A percentile compares a stretch with the other conserved stretches of the same genome.
Evolutionary conservation across 768 basidiomycete species (phyloP).

Genomic region (Suillus bovinus): DNA sequence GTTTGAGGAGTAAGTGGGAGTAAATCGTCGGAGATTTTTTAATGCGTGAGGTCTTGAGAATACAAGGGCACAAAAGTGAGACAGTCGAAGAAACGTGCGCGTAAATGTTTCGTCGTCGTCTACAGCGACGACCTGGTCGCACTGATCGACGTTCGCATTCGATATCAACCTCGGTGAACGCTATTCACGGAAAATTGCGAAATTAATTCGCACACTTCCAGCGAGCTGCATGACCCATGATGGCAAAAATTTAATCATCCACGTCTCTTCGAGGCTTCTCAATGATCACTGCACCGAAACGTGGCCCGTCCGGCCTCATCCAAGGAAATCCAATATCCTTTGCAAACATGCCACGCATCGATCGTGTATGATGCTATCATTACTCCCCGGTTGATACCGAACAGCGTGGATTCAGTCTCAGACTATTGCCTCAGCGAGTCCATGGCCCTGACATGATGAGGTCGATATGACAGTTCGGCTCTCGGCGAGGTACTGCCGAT

Average conservation of each 20-base stretch:
- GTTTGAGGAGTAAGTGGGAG: conserved; percentile 10
- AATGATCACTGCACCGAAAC: no score
- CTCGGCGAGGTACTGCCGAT: no score
- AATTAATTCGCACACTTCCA: not conserved
- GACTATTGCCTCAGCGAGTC: not conserved
- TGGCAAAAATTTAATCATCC: no score
- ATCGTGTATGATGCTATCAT: not conserved
- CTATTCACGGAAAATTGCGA: not conserved
- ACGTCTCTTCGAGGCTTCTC: no score
- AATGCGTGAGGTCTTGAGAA: conserved; percentile 14
- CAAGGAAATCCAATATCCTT: not conserved
- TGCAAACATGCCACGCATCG: not conserved
- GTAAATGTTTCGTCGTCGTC: not conserved
- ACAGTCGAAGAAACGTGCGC: not conserved
- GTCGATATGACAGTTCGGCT: no score
- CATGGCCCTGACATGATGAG: not conserved
- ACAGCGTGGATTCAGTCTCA: not conserved
- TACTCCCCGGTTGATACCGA: not conserved
- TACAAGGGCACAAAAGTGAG: not conserved
- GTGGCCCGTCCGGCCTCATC: not conserved
- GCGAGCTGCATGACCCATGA: not conserved
- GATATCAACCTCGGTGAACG: not conserved
- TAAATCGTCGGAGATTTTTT: conserved; percentile 15
- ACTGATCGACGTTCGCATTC: not conserved
- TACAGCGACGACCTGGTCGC: not conserved